phyloP scores from a whole-genome alignment of 2,329 filamentous ascomycete genomes.

The Ophiostoma ulmi region DNA sequence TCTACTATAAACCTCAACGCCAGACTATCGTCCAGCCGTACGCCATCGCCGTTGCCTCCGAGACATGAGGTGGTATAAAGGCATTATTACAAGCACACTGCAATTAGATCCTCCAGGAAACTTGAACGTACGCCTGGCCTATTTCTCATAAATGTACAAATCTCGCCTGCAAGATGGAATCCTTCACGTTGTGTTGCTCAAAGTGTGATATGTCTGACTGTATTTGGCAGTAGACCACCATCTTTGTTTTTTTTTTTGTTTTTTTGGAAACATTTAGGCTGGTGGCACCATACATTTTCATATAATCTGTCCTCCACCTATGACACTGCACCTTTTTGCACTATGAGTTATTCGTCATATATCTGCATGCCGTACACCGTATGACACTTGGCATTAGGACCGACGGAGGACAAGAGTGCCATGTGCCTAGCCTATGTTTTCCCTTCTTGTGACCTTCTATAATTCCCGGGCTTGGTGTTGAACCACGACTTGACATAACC shows the following conservation, averaged over 20 bases:
- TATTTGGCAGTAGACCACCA: neutral
- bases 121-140: neutral
- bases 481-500: no score
- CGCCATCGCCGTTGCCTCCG: neutral
- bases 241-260: neutral
- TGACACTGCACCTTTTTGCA: neutral
- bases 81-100: no score
- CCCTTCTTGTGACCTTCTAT: conserved; percentile 3
- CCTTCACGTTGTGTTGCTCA: neutral
- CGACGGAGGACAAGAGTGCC: neutral
- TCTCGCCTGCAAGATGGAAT: conserved; percentile 13
- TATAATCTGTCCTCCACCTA: neutral
- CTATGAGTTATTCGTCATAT: neutral
- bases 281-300: neutral
- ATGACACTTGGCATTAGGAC: neutral
- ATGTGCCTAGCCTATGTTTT: conserved; percentile 7
- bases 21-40: neutral
- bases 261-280: neutral
- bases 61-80: neutral
- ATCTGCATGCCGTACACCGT: neutral
- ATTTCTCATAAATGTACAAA: neutral
- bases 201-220: neutral
- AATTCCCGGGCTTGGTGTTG: neutral
- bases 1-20: neutral
- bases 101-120: no score